Evolutionary conservation across 192 early-diverging fungal species (phyloP), one percentile per base, ranked within the genome.

Genomic region (Rhizophagus sp.): DNA sequence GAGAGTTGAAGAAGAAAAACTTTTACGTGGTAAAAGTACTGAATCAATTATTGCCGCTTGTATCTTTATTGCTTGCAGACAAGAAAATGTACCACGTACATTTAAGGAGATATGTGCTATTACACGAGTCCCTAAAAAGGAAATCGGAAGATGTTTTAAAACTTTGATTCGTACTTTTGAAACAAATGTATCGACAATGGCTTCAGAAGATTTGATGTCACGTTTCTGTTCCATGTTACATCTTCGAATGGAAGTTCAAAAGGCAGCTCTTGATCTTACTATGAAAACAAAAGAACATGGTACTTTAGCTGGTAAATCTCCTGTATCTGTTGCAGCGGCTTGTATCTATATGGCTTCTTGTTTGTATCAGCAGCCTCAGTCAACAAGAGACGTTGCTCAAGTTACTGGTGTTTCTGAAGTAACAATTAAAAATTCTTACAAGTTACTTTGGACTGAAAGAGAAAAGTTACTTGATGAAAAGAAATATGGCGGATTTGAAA

Each of bases 41-140:
- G 94, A 97, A 44, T 91, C 93, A 36, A 91, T 97, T 69, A 92
- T 94, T 72, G 97, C 96, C 3, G 94, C 95, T 0, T 98, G 96
- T 79, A 96, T 98, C 75, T 98, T 94, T 80, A 92, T 98, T 76
- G 97, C 94, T 4, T 98, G 98, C 82, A 87, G 94, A 49, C 92
- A 96, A 81, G 87, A 96, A 80, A 84, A 87, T 39, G 93, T 94
- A 1, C 92, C 91, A 8, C 90, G 98, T 78, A 97, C 98, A 5
- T 97, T 97, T 83, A 95, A 96, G 81, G 97, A 99, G 83, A 96
- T 98, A 69, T 95, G 93, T 78, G 92, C 93, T 3, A 77, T 96
- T 73, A 97, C 96, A 0, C 90, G 93, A 36, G 96, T 99, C 17
- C 92, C 95, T 34, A 97, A 97, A 81, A 97, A 96, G 80, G 96